Evolutionary conservation across 108 stramenopile genomes (phyloP), one percentile per base, ranked within the genome.

Genomic region (Chaetoceros tenuissimus): DNA sequence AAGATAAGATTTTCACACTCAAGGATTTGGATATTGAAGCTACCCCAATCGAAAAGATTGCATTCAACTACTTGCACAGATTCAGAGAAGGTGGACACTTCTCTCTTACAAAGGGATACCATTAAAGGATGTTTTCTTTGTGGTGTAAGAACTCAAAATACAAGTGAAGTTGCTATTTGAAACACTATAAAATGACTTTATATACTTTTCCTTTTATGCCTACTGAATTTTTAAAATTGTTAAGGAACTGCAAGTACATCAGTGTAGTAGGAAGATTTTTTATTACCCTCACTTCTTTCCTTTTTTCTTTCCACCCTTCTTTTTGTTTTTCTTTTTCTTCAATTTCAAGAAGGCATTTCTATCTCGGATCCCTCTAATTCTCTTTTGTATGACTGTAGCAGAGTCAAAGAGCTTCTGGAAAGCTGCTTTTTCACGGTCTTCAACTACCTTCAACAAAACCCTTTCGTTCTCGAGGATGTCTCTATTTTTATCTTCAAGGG

Each of bases 41-140:
- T 31, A 80, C 75, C 25, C 79, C 87, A 19, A 75, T 95, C 48
- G 96, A 96, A 54, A 87, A 85, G 69, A 65, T 85, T 27, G 92
- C 92, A 24, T 96, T 92, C 60, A 74, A 62, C 49, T 96, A 89
- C 67, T 74, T 96, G 60, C 89, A 94, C 57, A 67, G 80, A 29
- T 94, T 81, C 75, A 78, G 93, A 61, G 69, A 57, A 40, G 91
- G 88, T 23, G 95, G 95, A 29, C 95, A 96, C 69, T 96, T 94
- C 69, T 69, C 73, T 34, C 59, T 81, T 57, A 87, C 80, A n/a
- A 64, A 81, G 69, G 89, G 91, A 52, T 92, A 92, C 66, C 89
- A 87, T 72, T 88, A 30, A 67, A 3, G 3, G 22, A 3, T 28
- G 3, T 30, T 3, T 30, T 55, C 31, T 2, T 20, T 3, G 3